phyloP scores from a whole-genome alignment of 108 stramenopile species.

The Pseudonitzschia pungens region DNA sequence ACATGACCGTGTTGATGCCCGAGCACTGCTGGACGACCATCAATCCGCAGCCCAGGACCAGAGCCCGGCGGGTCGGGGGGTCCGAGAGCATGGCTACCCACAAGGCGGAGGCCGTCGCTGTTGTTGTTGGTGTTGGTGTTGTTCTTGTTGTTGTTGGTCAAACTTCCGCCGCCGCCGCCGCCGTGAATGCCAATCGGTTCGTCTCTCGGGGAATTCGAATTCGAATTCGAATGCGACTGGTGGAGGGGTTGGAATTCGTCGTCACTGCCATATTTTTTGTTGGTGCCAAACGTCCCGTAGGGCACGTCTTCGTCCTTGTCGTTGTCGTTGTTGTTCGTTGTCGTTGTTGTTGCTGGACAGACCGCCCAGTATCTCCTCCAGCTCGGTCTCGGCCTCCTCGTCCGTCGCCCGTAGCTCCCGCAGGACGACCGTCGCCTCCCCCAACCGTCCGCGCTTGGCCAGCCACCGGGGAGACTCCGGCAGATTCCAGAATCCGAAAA shows the following conservation, averaged over 20 bases:
- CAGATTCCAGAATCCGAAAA: slow-evolving; percentile 52
- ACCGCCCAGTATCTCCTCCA: slow-evolving; percentile 40
- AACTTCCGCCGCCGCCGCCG: too few relatives aligned
- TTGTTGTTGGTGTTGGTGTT: too few relatives aligned
- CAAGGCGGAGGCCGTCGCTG: neutral
- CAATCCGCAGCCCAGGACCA: slow-evolving; percentile 82
- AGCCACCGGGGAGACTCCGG: slow-evolving; percentile 91
- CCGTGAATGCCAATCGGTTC: too few relatives aligned
- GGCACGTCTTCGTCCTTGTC: neutral
- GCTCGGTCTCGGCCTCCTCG: slow-evolving; percentile 42
- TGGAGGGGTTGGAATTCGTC: neutral
- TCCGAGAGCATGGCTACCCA: slow-evolving; percentile 40
- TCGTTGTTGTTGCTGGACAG: neutral
- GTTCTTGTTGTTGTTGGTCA: too few relatives aligned
- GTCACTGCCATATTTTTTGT: neutral
- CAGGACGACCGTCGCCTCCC: slow-evolving; percentile 65
- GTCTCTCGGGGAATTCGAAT: too few relatives aligned
- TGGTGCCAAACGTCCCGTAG: neutral
- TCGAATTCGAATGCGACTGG: neutral
- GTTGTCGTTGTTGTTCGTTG: slow-evolving; percentile 1
- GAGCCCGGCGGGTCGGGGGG: slow-evolving; percentile 53
- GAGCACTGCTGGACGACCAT: slow-evolving; percentile 82
- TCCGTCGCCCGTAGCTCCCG: slow-evolving; percentile 33
- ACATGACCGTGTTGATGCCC: slow-evolving; percentile 95
- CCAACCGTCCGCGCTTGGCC: slow-evolving; percentile 42